Evolutionary conservation across 2,329 filamentous ascomycete genomes (phyloP).

Genomic region (Dryadomyces sulphureus): DNA sequence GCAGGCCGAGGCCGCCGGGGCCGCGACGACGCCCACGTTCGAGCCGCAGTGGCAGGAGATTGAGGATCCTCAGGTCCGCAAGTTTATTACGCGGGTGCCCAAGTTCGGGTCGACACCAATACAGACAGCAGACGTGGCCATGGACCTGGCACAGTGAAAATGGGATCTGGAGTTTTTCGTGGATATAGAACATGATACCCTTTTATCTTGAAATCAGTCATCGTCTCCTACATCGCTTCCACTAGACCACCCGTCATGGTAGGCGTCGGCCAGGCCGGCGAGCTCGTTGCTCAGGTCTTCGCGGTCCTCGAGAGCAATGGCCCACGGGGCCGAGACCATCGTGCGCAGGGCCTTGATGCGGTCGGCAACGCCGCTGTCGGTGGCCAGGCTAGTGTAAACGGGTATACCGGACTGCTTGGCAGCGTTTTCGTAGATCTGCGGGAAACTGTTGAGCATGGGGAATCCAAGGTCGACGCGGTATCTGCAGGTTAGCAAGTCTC

Average conservation of each 20-base stretch:
- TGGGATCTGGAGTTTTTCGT: neutral
- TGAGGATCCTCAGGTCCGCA: slow-evolving; percentile 9
- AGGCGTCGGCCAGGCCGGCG: slow-evolving; percentile 71
- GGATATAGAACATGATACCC: slow-evolving; percentile 1
- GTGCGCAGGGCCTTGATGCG: slow-evolving; percentile 52
- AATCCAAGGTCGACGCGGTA: slow-evolving; percentile 46
- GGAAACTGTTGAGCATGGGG: slow-evolving; percentile 73
- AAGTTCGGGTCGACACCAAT: slow-evolving; percentile 1
- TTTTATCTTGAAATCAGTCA: slow-evolving; percentile 14
- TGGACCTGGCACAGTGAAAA: slow-evolving; percentile 4
- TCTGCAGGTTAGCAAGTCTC: slow-evolving; percentile 16
- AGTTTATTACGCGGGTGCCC: slow-evolving; percentile 8
- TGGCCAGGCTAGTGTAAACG: slow-evolving; percentile 49
- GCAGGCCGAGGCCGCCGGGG: slow-evolving; percentile 8
- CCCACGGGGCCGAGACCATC: slow-evolving; percentile 33
- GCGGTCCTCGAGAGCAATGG: slow-evolving; percentile 60
- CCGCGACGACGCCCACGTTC: slow-evolving; percentile 7
- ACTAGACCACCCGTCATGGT: slow-evolving; percentile 76
- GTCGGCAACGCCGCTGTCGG: slow-evolving; percentile 57
- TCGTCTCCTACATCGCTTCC: slow-evolving; percentile 60
- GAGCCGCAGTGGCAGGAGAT: slow-evolving; percentile 11
- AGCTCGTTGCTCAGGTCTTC: slow-evolving; percentile 73
- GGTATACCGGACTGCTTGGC: slow-evolving; percentile 24
- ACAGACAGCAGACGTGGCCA: slow-evolving; percentile 2
- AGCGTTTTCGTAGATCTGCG: slow-evolving; percentile 48